These are phyloP conservation scores for Diophrys sp. DNA, from an alignment of 73 alveolate genomes.

Conservation along the genomic window DNA sequence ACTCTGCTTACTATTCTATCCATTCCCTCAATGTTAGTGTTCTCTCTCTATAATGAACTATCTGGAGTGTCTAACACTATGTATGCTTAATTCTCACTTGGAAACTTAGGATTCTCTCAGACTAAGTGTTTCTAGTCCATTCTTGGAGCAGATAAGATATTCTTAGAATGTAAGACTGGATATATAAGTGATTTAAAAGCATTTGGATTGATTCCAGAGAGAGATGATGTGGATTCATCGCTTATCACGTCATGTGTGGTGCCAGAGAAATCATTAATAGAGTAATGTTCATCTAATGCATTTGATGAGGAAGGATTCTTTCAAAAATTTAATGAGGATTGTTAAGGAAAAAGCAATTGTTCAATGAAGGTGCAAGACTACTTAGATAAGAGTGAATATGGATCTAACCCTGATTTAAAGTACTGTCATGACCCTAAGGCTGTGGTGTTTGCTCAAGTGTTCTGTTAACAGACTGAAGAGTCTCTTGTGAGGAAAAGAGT, in stretches of 20 bases:
- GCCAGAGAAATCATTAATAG: no score
- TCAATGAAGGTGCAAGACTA: neutral
- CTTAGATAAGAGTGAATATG: neutral
- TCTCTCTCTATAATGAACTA: slow-evolving; percentile 21
- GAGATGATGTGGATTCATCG: neutral
- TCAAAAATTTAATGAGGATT: neutral
- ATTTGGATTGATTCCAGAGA: neutral
- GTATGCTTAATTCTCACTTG: slow-evolving; percentile 20
- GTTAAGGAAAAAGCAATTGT: neutral
- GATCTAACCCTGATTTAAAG: neutral
- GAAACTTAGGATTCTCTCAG: slow-evolving; percentile 50
- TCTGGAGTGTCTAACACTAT: neutral
- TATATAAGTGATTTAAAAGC: no score
- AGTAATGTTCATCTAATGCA: neutral
- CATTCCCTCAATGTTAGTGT: slow-evolving; percentile 37
- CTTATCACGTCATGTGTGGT: no score
- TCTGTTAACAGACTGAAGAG: neutral
- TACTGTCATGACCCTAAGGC: neutral
- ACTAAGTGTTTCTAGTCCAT: slow-evolving; percentile 19
- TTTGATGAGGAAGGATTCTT: neutral
- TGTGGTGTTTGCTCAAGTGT: neutral
- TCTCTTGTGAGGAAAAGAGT: neutral
- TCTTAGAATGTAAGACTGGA: neutral
- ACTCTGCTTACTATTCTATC: slow-evolving; percentile 27
- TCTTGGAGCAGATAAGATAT: neutral